These are phyloP conservation scores for Salix exigua DNA, from an alignment of 345 rosid genomes.

Conservation along the genomic window DNA sequence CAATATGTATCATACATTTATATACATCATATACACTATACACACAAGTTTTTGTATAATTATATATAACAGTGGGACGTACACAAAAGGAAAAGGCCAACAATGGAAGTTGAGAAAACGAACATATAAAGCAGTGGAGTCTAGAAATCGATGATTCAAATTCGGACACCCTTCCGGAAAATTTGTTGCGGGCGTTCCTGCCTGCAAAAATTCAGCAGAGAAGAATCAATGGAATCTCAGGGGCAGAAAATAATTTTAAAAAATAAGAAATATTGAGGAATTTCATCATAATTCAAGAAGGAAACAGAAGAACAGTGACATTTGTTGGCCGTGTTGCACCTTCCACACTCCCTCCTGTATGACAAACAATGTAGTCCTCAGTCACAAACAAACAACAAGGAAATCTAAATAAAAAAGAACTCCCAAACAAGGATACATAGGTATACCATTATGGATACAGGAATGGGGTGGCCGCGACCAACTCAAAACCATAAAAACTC, in stretches of 20 bases:
- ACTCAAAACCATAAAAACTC: constrained; percentile 3
- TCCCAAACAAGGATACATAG: not conserved
- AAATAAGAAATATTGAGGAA: not conserved
- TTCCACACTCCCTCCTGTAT: constrained; percentile 33
- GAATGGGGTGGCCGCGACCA: constrained; percentile 37
- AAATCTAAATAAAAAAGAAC: not conserved
- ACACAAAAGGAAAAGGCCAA: not conserved
- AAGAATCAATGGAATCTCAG: constrained; percentile 3
- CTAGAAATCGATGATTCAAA: not conserved
- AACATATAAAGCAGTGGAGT: not conserved
- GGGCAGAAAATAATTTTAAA: not conserved
- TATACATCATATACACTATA: not conserved
- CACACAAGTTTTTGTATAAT: not conserved
- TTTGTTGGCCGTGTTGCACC: constrained; percentile 33
- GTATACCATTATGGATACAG: constrained; percentile 26
- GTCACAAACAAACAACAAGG: not conserved
- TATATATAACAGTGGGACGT: not conserved
- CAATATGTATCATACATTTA: not conserved
- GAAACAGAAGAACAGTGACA: constrained; percentile 34
- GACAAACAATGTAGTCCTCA: constrained; percentile 15
- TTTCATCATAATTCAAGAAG: constrained; percentile 4
- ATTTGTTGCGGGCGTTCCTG: not conserved
- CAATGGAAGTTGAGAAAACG: not conserved
- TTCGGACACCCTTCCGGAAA: not conserved
- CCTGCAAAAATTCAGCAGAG: constrained; percentile 28